Percentiles rank a stretch among this genome's conserved stretches.
These are phyloP conservation scores for Fusarium chaquense DNA, from an alignment of 2,329 filamentous ascomycete species.

Conservation along the genomic window DNA sequence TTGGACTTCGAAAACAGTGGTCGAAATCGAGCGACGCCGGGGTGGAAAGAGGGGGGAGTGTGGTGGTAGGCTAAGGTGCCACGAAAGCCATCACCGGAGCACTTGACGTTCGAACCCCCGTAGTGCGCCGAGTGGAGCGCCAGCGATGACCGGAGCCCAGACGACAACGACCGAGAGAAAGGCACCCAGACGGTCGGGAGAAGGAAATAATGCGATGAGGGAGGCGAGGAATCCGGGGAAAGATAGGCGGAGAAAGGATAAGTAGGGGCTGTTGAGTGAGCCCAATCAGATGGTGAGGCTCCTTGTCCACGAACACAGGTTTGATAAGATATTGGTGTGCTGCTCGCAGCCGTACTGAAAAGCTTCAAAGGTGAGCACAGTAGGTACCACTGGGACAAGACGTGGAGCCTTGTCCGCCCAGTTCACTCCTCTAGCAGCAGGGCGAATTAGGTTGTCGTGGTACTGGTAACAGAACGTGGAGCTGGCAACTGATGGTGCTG, in stretches of 20 bases:
- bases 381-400: slow-evolving; percentile 27
- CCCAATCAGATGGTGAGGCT: slow-evolving; percentile 36
- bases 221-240: slow-evolving; percentile 41
- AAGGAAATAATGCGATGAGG: slow-evolving; percentile 39
- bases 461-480: slow-evolving; percentile 40
- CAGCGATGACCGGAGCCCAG: slow-evolving; percentile 43
- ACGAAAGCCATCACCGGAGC: slow-evolving; percentile 52
- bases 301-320: slow-evolving; percentile 29
- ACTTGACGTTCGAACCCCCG: slow-evolving; percentile 46
- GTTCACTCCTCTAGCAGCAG: slow-evolving; percentile 33
- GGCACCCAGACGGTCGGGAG: slow-evolving; percentile 42
- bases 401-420: slow-evolving; percentile 39
- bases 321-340: slow-evolving; percentile 43
- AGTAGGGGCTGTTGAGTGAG: slow-evolving; percentile 37
- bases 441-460: slow-evolving; percentile 40
- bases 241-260: slow-evolving; percentile 46
- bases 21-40: slow-evolving; percentile 49
- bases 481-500: slow-evolving; percentile 28
- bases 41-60: slow-evolving; percentile 50
- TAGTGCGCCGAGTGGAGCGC: slow-evolving; percentile 47
- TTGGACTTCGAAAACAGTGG: slow-evolving; percentile 46
- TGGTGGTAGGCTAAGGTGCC: slow-evolving; percentile 53
- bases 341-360: slow-evolving; percentile 34
- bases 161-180: slow-evolving; percentile 38
- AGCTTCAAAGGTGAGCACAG: slow-evolving; percentile 30